Evolutionary conservation across 495 filamentous ascomycete species (phyloP), one percentile per base, ranked within the genome.

Genomic region (Cairneyella variabilis): DNA sequence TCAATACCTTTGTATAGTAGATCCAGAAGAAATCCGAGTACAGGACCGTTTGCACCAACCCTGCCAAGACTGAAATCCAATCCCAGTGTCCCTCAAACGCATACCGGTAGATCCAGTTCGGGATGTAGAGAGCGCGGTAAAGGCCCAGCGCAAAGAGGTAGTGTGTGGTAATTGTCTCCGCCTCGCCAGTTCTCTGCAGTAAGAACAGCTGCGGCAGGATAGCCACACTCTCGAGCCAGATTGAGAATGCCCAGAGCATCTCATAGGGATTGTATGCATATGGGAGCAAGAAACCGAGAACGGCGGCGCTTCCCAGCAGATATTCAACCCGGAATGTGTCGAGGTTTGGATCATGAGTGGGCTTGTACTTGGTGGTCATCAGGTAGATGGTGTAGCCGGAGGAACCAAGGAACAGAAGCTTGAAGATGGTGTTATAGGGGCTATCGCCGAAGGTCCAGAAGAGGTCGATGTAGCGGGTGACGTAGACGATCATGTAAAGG

Each of bases 1-100:
- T 89, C 76, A 91, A 72, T 34, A 93, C 84, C 72, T 95, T 96
- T 38, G 85, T 96, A 68, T 96, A 98, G 71, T 98, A 98, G 57
- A 98, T 96, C 77, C 89, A 98, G 77, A 98, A 98, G 75, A 98
- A 98, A 72, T 98, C 93, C 48, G 89, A 95, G 71, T 98, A 98
- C 47, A 97, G 76, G 23, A 97, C 69, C 17, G 93, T 97, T 76
- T 98, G 93, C 54, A 96, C 74, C 25, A 96, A 78, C 9, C 93
- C 93, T 8, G 93, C 93, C 32, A 90, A 54, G 38, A 95, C 83
- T 2, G 91, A 84, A 60, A 96, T 91, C 43, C 79, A 80, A 68
- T 97, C 91, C 53, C 85, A 81, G 71, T 85, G 82, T 26, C 73
- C 72, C 67, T 93, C 90, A 37, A 78, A 73, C 57, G 86, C 75